Percentiles rank a stretch among this genome's conserved stretches.
These are phyloP conservation scores for Rhodotorula sp. DNA, from an alignment of 1,284 basidiomycete species.

Conservation along the genomic window DNA sequence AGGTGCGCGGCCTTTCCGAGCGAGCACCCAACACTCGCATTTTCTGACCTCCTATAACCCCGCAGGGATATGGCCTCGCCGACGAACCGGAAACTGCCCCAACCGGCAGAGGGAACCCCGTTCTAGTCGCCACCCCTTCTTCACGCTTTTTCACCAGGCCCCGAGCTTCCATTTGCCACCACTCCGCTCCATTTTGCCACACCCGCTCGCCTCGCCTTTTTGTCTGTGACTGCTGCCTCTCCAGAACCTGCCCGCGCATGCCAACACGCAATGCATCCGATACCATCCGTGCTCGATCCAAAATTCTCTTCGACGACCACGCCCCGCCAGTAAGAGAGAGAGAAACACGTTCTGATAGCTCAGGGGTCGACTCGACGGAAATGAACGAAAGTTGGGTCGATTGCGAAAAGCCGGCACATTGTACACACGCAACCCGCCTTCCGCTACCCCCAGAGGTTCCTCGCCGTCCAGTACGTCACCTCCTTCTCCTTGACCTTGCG, in stretches of 20 bases:
- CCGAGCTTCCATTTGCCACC: not conserved
- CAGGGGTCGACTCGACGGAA: not conserved
- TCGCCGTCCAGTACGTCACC: conserved; percentile 64
- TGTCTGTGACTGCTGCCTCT: not conserved
- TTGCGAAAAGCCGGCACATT: no score
- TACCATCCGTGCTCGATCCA: not conserved
- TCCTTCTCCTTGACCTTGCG: conserved; percentile 67
- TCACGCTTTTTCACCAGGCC: not conserved
- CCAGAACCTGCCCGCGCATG: not conserved
- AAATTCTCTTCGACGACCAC: no score
- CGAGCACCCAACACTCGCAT: not conserved
- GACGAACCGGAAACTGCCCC: conserved; percentile 87
- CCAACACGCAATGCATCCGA: not conserved
- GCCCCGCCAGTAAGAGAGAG: no score
- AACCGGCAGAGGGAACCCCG: conserved; percentile 76
- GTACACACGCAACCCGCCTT: no score
- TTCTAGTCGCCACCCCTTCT: conserved; percentile 11
- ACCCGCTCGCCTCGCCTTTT: not conserved
- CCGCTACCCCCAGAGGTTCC: conserved; percentile 46
- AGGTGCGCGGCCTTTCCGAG: conserved; percentile 59
- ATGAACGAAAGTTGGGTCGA: no score
- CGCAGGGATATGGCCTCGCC: conserved; percentile 88
- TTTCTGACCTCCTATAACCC: no score
- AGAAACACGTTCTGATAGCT: not conserved
- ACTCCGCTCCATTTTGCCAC: not conserved